Conservation (phyloP, 2,329 filamentous ascomycete species). For the Arthrobotrys sphaeroides region DNA sequence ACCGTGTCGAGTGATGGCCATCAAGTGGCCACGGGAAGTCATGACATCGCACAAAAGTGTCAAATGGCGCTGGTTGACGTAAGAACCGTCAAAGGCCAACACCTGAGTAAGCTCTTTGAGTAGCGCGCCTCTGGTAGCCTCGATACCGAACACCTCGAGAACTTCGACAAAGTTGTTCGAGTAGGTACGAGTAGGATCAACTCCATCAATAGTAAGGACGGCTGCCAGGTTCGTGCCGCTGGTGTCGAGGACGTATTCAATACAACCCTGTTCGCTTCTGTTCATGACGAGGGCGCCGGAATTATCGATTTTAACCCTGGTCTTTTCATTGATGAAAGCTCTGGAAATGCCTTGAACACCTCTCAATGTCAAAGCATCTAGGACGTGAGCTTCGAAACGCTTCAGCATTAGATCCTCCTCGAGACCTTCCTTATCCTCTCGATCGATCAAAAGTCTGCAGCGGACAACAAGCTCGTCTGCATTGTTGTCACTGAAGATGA, state of each 20-base stretch:
- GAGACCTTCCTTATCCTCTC: constrained; percentile 71
- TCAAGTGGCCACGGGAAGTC: constrained; percentile 92
- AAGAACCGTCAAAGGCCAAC: constrained; percentile 97
- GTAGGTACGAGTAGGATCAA: constrained; percentile 85
- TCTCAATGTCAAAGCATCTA: constrained; percentile 89
- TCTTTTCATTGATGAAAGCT: constrained; percentile 89
- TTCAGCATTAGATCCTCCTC: constrained; percentile 94
- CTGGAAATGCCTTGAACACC: constrained; percentile 88
- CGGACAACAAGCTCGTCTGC: constrained; percentile 94
- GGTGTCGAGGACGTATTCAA: constrained; percentile 96
- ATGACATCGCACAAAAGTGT: constrained; percentile 95
- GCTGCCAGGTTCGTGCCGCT: constrained; percentile 86
- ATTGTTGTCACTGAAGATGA: constrained; percentile 98
- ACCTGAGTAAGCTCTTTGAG: constrained; percentile 90
- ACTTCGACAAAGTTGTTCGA: constrained; percentile 97
- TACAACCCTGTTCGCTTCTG: constrained; percentile 78
- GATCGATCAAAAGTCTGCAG: constrained; percentile 77
- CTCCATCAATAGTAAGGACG: constrained; percentile 85
- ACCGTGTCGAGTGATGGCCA: constrained; percentile 95
- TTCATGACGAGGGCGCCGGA: constrained; percentile 78
- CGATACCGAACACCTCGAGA: constrained; percentile 93
- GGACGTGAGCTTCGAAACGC: constrained; percentile 86
- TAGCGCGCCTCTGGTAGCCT: constrained; percentile 86
- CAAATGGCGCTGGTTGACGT: constrained; percentile 98
- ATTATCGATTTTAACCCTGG: constrained; percentile 71